Evolutionary conservation across 768 basidiomycete species (phyloP), one percentile per base, ranked within the genome.

Genomic region (Tephrocybe sp.): DNA sequence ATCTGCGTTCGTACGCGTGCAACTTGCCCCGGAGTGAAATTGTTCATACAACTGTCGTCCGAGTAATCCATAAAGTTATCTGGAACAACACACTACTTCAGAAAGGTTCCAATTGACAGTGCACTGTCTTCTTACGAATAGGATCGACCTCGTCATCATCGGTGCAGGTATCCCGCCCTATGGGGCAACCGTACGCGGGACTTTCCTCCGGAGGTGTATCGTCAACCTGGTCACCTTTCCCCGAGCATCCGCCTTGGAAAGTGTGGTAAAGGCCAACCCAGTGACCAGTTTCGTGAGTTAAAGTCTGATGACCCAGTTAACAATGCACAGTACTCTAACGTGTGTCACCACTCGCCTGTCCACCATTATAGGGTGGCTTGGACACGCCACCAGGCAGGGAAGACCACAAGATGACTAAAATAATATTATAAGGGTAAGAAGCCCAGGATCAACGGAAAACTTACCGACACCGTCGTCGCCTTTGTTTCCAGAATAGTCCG

Each of bases 241-340:
- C 57, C 11, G 53, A 46, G 64, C 70, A 75, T 10, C 74, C 74
- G 30, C 72, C 75, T 65, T 81, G 72, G 72, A 80, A 82, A 22
- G 80, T 80, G 58, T 81, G 80, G 61, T 80, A 82, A 13, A 81
- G 69, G 13, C 80, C 79, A 39, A 69, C 60, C 79, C 80, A 83
- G 62, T 82, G 80, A 3, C 79, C 78, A 36, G 69, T 69, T 62
- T 83, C 81, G 59, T 83, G 81, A 1, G 73, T 76, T 39, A 79
- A 57, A 9, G 78, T 82, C 62, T 75, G 54, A 11, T 30, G 16
- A 23, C 5, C 8, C 13, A 32, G 33, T 52, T 14, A 52, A 34
- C 34, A 11, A 33, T 17, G 23, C 16, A 16, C 32, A 44, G 36
- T 56, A 65, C 52, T 45, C 33, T 32, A 60, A 55, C 17, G n/a